These are phyloP conservation scores for Tardiomyces blankii DNA, from an alignment of 1,139 yeast genomes.

Conservation along the genomic window DNA sequence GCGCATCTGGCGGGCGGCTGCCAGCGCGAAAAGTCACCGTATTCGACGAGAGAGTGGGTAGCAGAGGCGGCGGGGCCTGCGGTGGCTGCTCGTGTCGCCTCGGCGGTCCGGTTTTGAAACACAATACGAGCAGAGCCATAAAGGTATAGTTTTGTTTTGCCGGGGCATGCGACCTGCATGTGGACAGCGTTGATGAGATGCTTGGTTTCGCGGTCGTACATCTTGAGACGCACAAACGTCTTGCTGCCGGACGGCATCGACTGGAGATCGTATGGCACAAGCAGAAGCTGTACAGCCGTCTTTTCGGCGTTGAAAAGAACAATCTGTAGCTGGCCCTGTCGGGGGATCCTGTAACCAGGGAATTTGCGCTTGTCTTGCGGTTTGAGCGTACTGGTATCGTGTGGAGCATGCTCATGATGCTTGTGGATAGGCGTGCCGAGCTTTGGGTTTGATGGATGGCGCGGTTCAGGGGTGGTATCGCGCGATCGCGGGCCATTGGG, in stretches of 20 bases:
- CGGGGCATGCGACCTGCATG: constrained; percentile 23
- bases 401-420: not conserved
- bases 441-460: too few species aligned
- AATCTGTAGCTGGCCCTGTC: constrained; percentile 31
- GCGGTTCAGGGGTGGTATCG: constrained; percentile 16
- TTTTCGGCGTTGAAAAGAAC: constrained; percentile 31
- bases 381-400: constrained; percentile 6
- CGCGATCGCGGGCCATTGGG: constrained; percentile 3
- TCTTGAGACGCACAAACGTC: constrained; percentile 20
- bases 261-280: constrained; percentile 30
- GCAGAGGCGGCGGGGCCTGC: too few species aligned
- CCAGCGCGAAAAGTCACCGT: too few species aligned
- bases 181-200: constrained; percentile 23
- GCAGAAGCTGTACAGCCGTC: constrained; percentile 27
- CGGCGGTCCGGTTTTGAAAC: constrained; percentile 24
- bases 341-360: constrained; percentile 32
- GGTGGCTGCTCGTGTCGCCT: too few species aligned
- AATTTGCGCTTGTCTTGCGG: constrained; percentile 11
- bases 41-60: too few species aligned
- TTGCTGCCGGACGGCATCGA: constrained; percentile 21
- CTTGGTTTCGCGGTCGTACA: constrained; percentile 10
- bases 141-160: constrained; percentile 24
- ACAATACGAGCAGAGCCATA: constrained; percentile 29
- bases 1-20: too few species aligned
- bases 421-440: too few species aligned